Evolutionary conservation across 352 stramenopile species (phyloP).

Genomic region (Achlya hypogyna): DNA sequence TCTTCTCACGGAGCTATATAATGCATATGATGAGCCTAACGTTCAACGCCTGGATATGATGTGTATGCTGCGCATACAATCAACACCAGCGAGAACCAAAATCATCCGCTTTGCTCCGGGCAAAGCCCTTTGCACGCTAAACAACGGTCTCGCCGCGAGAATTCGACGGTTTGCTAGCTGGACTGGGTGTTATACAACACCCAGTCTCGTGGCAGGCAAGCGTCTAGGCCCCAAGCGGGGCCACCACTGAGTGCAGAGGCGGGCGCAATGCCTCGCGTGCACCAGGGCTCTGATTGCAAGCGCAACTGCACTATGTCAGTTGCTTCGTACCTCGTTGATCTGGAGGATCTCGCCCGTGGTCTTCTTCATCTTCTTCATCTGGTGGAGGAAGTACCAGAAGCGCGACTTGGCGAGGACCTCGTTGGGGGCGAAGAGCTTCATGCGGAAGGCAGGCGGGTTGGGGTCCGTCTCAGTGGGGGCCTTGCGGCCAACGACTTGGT

Average conservation of each 20-base stretch:
- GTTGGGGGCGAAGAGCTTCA: conserved; percentile 97
- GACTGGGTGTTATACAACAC: too few relatives aligned
- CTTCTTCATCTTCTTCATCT: conserved; percentile 99
- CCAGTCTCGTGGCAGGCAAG: conserved; percentile 86
- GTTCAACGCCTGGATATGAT: background rate
- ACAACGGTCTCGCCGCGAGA: conserved; percentile 22
- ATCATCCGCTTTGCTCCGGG: background rate
- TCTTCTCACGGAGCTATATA: conserved; percentile 94
- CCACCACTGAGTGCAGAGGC: too few relatives aligned
- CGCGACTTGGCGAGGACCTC: conserved; percentile 97
- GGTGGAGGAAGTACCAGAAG: conserved; percentile 99
- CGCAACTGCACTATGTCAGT: background rate
- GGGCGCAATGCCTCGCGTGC: too few relatives aligned
- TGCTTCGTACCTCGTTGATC: conserved; percentile 91
- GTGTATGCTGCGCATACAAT: background rate
- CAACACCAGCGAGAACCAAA: background rate
- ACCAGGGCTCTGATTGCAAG: conserved; percentile 5
- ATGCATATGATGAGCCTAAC: conserved; percentile 17
- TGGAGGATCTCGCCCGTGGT: conserved; percentile 99
- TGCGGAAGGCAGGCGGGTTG: conserved; percentile 98
- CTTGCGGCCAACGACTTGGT: conserved; percentile 99
- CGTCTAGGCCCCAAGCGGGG: conserved; percentile 40
- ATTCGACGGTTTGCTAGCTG: conserved; percentile 81
- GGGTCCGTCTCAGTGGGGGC: conserved; percentile 95
- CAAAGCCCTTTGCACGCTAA: too few relatives aligned